Percentiles rank a stretch among this genome's conserved stretches.
Conservation (phyloP, 352 stramenopile species). For the Phytophthora sp. region DNA sequence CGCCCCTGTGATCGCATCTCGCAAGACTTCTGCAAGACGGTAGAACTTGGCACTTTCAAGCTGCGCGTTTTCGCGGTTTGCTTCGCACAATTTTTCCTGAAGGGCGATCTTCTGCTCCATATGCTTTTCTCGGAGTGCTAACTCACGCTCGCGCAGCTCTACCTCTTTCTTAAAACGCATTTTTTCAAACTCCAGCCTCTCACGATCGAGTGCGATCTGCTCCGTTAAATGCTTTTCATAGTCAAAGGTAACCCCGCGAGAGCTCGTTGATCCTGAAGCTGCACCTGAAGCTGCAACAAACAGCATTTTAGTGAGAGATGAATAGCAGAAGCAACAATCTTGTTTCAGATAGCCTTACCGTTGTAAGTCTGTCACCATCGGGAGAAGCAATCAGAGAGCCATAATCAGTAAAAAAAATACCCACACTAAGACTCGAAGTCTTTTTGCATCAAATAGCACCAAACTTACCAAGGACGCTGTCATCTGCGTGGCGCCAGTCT, state of each 20-base stretch:
- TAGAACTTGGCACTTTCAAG: slow-evolving; percentile 63
- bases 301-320: not conserved
- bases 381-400: too few species aligned
- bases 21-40: slow-evolving; percentile 64
- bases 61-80: slow-evolving; percentile 51
- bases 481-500: slow-evolving; percentile 30
- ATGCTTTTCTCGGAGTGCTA: slow-evolving; percentile 66
- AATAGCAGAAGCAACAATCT: not conserved
- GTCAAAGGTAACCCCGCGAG: slow-evolving; percentile 56
- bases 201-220: slow-evolving; percentile 71
- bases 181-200: slow-evolving; percentile 79
- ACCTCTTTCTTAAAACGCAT: slow-evolving; percentile 77
- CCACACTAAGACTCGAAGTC: too few species aligned
- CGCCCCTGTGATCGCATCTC: slow-evolving; percentile 48
- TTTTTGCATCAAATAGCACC: too few species aligned
- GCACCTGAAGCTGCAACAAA: slow-evolving; percentile 16
- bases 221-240: slow-evolving; percentile 81
- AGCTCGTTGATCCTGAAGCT: slow-evolving; percentile 15
- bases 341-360: slow-evolving; percentile 9
- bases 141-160: slow-evolving; percentile 70
- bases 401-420: too few species aligned
- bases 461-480: slow-evolving; percentile 53
- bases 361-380: slow-evolving; percentile 39
- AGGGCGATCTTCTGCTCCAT: slow-evolving; percentile 65
- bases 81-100: slow-evolving; percentile 59